Base-by-base conservation (phyloP, 2,329 filamentous ascomycete species). In the Exophiala alcalophila region DNA sequence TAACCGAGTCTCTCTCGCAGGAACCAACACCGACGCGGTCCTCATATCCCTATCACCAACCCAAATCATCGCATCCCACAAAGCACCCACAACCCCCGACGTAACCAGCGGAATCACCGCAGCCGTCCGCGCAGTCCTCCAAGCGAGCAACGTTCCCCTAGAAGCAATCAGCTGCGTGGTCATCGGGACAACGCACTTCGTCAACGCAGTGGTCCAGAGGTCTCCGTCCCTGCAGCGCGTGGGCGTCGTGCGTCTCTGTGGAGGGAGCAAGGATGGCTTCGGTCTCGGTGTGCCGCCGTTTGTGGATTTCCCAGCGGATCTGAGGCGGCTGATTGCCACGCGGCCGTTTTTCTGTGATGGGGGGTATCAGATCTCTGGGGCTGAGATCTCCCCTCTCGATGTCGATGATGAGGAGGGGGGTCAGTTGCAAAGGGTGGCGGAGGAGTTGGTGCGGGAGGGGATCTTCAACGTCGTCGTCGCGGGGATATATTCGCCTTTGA, bases 151-250 rank as follows among this genome's bases (percentile, higher is more conserved):
- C 3, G 51, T 66, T 2, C 54, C 61, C 7, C 53, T 58, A 0
- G 48, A 61, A 1, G 51, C 61, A 27, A 60, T 73, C 40, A 63
- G 60, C 11, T 71, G 68, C 44, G 66, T 75, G 4, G 73, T 70
- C 5, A 68, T 76, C 36, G 72, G 73, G 18, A 76, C 72, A 2
- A 77, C 74, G 0, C 69, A 73, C 57, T 74, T 75, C 45, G 65
- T 74, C 31, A 75, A 75, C 45, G 50, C 50, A 3, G 44, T 50
- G 5, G 44, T 47, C 8, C 39, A 50, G 40, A 32, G 44, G 1
- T 43, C 39, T 23, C 26, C 42, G 18, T 35, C 28, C 3, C 39
- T 50, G 6, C 31, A 42, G 15, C 42, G 38, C 10, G 47, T 50
- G 21, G 47, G 38, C 10, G 43, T 47, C 3, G 39, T 50, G 20